Base-by-base conservation (phyloP, 2,329 filamentous ascomycete species). In the Cercospora zeae-maydis region DNA sequence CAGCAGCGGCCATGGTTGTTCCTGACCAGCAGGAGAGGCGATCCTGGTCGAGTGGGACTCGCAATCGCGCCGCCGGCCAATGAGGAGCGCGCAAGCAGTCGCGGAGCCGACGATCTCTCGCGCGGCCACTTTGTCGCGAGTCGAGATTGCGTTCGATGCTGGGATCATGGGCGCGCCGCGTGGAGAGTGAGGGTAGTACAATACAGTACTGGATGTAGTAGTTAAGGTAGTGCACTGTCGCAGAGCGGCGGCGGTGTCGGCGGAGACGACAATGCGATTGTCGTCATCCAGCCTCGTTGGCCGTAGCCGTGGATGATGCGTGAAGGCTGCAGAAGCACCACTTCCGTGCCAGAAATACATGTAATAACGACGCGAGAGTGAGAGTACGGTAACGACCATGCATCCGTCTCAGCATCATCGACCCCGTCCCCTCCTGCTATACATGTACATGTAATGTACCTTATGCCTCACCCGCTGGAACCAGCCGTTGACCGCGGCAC, bases 131-230 rank as follows among this genome's bases (percentile, higher is more conserved):
- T 51, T 31, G 42, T 9, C 42, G 56, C 56, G 56, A 59, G 56
- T 59, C 56, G 56, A 59, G 56, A 59, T 52, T 33, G 30, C 27
- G 56, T 59, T 59, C 56, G 56, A 59, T 59, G 56, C 56, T 52
- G 45, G 56, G 56, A 51, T 59, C 11, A 16, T 14, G 19, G n/a
- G 47, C 47, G 19, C 47, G 27, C 47, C 24, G 47, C 47, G 24
- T 51, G 24, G 24, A n/a, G n/a, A 31, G 27, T 51, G n/a, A n/a
- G n/a, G n/a, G n/a, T n/a, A n/a, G n/a, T n/a, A n/a, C n/a, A n/a
- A n/a, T n/a, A n/a, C n/a, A n/a, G n/a, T n/a, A n/a, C n/a, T n/a
- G n/a, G n/a, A n/a, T n/a, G n/a, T n/a, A n/a, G n/a, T n/a, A n/a
- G n/a, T n/a, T n/a, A n/a, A n/a, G n/a, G n/a, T n/a, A n/a, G n/a